Evolutionary conservation across 2,329 filamentous ascomycete genomes (phyloP), one percentile per base, ranked within the genome.

Genomic region (Fusarium solani-melongenae): DNA sequence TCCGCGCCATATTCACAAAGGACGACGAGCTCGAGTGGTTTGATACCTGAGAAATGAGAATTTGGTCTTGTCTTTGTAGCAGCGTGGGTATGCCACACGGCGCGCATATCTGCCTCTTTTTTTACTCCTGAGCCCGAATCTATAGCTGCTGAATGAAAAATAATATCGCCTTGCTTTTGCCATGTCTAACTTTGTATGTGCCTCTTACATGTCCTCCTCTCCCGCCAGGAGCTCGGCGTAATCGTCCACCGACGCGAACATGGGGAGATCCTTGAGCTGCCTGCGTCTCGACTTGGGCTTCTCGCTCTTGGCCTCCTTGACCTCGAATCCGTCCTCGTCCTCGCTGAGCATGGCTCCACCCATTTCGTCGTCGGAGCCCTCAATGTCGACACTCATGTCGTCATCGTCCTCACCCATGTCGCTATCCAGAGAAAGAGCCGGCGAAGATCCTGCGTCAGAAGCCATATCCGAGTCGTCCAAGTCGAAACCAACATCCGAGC

Each of bases 241-340:
- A 81, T 98, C 96, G 63, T 98, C 96, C 34, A 89, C 93, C 34
- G 94, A 97, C 22, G 97, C 96, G 85, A 99, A 99, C 38, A 91
- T 97, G 8, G 96, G 96, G 76, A 99, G 86, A 73, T 91, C 91
- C 88, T 95, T 98, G 82, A 98, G 87, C 85, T 94, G 94, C 88
- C 92, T 94, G 85, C 89, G 92, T 85, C 93, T 94, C 81, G 90
- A 84, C 57, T 82, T 82, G 62, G 79, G 71, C 69, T 79, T 81
- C 41, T 78, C 74, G 67, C 77, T 80, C 87, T 91, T 84, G 85
- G 90, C 87, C 86, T 94, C 87, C 88, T 92, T 85, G 86, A 91
- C 87, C 86, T 89, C 81, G 82, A 88, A 81, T 75, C 85, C 85
- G 10, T 84, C 83, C 34, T 85, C 83, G 38, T 82, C 81, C 33